Evolutionary conservation across 2,329 filamentous ascomycete genomes (phyloP), one percentile per base, ranked within the genome.

Genomic region (Hypomyces perniciosus): DNA sequence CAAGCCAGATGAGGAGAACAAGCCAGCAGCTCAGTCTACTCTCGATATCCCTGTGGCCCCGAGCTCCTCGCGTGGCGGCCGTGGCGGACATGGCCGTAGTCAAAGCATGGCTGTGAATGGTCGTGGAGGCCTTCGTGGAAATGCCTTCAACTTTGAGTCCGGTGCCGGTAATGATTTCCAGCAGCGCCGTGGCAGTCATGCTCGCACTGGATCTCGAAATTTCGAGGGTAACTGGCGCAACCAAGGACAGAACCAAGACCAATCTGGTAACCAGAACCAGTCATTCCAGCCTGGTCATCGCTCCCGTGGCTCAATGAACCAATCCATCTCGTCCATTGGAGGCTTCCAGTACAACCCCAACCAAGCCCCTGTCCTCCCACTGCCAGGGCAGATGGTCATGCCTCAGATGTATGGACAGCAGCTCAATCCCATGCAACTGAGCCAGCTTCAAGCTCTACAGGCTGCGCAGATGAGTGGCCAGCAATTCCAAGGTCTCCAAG

Each of bases 161-260:
- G 52, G 52, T 34, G 70, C 70, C 35, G 67, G 65, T 41, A 65
- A 58, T 55, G 89, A 93, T 59, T 87, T 90, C 65, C 78, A 83
- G 59, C 78, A 83, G 59, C 87, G 89, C 60, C 84, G 86, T 60
- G 88, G 86, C 39, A 86, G 89, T 51, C 93, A 99, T 67, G 85
- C 81, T 56, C 83, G 93, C 55, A 86, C 85, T 31, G 82, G 82
- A 8, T 99, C 93, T 27, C 84, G 93, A 56, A 99, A 97, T 72
- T 97, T 97, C 64, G 93, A 99, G 60, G 85, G 91, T 62, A 99
- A 99, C 72, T 99, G 93, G 93, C 88, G 93, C 62, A 95, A 90
- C 63, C 91, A 88, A 60, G 64, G 64, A 58, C 76, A 79, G 57
- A 77, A 78, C 62, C 87, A 89, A 66, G 85, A 86, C 48, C 72